A percentile compares a stretch with the other conserved stretches of the same genome.
Conservation (phyloP, 176 grass and related monocot genomes). For the Oryza australiensis region DNA sequence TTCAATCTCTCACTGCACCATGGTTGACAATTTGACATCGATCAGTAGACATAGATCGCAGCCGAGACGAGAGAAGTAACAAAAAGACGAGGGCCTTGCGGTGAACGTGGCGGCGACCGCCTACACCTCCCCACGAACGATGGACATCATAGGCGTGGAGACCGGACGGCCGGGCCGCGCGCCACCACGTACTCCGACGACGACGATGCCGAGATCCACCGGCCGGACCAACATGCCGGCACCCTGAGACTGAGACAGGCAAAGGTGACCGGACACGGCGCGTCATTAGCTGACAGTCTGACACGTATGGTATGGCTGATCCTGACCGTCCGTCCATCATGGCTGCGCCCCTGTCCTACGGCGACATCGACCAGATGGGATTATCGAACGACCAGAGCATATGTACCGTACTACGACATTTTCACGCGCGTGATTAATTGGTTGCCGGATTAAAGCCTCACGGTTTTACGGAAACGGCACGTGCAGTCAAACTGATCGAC, state of each 20-base stretch:
- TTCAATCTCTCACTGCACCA: no score
- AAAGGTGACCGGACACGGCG: background rate
- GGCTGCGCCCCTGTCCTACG: background rate
- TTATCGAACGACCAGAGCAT: background rate
- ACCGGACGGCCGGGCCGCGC: no score
- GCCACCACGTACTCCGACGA: no score
- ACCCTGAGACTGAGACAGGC: no score
- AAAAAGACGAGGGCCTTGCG: no score
- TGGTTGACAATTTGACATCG: no score
- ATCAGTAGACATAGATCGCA: no score
- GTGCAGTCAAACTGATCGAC: background rate
- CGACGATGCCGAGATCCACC: no score
- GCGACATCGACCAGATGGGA: background rate
- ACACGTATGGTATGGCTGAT: background rate
- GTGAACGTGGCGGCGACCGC: background rate
- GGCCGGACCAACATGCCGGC: no score
- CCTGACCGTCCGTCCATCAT: slow-evolving; percentile 5
- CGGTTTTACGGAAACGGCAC: background rate
- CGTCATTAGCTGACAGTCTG: slow-evolving; percentile 12
- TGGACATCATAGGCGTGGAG: no score
- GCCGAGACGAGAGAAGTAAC: no score
- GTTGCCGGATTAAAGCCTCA: background rate
- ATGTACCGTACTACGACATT: background rate
- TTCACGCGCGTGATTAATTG: background rate
- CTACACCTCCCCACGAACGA: background rate